Evolutionary conservation across 2,329 filamentous ascomycete species (phyloP).

Genomic region (Curvularia verruculosa): DNA sequence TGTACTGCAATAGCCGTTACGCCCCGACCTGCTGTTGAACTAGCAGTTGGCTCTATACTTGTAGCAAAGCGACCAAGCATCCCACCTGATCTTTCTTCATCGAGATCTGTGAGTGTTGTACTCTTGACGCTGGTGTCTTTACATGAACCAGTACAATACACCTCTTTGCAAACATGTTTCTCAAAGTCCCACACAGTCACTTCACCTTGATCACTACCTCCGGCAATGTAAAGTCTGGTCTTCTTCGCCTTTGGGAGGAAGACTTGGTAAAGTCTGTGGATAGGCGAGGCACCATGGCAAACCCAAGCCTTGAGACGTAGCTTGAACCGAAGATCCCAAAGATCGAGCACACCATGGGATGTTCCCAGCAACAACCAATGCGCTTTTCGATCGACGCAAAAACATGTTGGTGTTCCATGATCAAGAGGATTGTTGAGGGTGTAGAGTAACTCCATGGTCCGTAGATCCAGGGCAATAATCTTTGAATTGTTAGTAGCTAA

Average conservation of each 20-base stretch:
- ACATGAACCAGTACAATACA: slow-evolving; percentile 70
- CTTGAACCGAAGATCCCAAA: slow-evolving; percentile 97
- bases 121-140: slow-evolving; percentile 54
- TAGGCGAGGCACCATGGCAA: slow-evolving; percentile 77
- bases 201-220: slow-evolving; percentile 85
- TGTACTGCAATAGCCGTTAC: slow-evolving; percentile 77
- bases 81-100: slow-evolving; percentile 83
- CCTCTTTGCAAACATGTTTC: slow-evolving; percentile 83
- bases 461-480: slow-evolving; percentile 82
- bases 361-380: slow-evolving; percentile 94
- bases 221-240: slow-evolving; percentile 85
- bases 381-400: slow-evolving; percentile 82
- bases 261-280: slow-evolving; percentile 70
- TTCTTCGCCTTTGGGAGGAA: slow-evolving; percentile 69
- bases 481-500: slow-evolving; percentile 86
- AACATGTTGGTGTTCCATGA: slow-evolving; percentile 89
- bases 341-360: slow-evolving; percentile 86
- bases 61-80: slow-evolving; percentile 87
- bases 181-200: slow-evolving; percentile 96
- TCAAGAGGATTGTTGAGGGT: slow-evolving; percentile 85
- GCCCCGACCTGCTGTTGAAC: slow-evolving; percentile 65
- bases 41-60: slow-evolving; percentile 61
- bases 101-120: slow-evolving; percentile 80
- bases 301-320: slow-evolving; percentile 88
- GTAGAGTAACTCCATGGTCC: slow-evolving; percentile 83